These are phyloP conservation scores for Omphalea diandra DNA, from an alignment of 441 rosid species.

Conservation along the genomic window DNA sequence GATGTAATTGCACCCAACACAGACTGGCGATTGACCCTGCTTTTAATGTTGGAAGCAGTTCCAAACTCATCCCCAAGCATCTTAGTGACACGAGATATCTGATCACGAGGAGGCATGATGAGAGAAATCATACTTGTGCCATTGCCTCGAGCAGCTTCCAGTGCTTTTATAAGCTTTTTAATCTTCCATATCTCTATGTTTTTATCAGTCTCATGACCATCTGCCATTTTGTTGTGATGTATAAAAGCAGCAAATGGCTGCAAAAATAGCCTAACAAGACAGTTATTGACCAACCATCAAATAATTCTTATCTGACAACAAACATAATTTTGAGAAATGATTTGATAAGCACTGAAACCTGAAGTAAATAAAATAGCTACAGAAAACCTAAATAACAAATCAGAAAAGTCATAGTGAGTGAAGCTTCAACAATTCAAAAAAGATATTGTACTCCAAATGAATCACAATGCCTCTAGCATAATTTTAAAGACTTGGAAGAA, in stretches of 20 bases:
- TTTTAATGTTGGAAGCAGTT: too few species aligned
- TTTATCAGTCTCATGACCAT: slow-evolving; percentile 58
- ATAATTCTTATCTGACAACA: neutral
- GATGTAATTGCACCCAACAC: slow-evolving; percentile 85
- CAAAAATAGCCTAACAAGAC: neutral
- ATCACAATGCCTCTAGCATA: neutral
- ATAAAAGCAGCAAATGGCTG: slow-evolving; percentile 4
- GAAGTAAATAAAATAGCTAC: too few species aligned
- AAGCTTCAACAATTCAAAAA: neutral
- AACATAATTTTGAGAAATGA: neutral
- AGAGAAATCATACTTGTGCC: slow-evolving; percentile 95
- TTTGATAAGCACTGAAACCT: neutral
- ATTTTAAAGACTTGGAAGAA: too few species aligned
- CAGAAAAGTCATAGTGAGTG: neutral
- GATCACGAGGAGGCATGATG: slow-evolving; percentile 85
- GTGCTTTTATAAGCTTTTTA: slow-evolving; percentile 76
- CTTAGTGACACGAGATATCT: slow-evolving; percentile 78
- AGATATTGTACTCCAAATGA: neutral
- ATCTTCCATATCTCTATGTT: slow-evolving; percentile 88
- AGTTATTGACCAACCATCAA: neutral
- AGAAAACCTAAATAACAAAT: neutral
- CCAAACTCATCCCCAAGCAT: slow-evolving; percentile 90
- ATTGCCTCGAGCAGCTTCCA: slow-evolving; percentile 79
- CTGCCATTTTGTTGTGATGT: slow-evolving; percentile 44
- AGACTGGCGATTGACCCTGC: slow-evolving; percentile 89